phyloP scores from a whole-genome alignment of 148 eudicot genomes.

The Simmondsia chinensis region DNA sequence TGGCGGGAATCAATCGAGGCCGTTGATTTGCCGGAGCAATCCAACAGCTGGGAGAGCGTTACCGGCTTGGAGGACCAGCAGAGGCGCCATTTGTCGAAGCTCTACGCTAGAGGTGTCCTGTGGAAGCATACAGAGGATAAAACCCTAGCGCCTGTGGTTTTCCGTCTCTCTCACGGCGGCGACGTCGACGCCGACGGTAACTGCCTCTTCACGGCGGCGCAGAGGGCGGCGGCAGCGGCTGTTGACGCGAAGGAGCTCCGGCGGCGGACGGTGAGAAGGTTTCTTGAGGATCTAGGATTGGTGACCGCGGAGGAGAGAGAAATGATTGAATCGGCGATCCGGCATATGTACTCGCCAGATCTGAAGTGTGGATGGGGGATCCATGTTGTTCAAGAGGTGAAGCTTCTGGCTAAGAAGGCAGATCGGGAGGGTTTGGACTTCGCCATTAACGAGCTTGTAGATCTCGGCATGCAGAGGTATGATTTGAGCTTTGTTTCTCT shows the following conservation, averaged over 20 bases:
- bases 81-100: slow-evolving; percentile 20
- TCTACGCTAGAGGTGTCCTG: slow-evolving; percentile 58
- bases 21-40: slow-evolving; percentile 13
- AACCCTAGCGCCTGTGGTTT: slow-evolving; percentile 24
- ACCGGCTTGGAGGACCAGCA: slow-evolving; percentile 60
- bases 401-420: slow-evolving; percentile 48
- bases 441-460: slow-evolving; percentile 47
- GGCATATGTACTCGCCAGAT: slow-evolving; percentile 73
- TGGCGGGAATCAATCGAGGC: slow-evolving; percentile 46
- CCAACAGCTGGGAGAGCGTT: slow-evolving; percentile 54
- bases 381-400: slow-evolving; percentile 79
- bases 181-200: slow-evolving; percentile 89
- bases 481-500: too few relatives aligned
- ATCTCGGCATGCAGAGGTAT: slow-evolving; percentile 68
- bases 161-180: slow-evolving; percentile 71
- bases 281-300: slow-evolving; percentile 48
- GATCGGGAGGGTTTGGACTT: slow-evolving; percentile 51
- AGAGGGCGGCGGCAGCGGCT: slow-evolving; percentile 20
- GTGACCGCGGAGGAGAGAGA: slow-evolving; percentile 30
- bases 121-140: slow-evolving; percentile 61
- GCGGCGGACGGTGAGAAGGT: slow-evolving; percentile 53
- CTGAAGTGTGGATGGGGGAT: slow-evolving; percentile 75
- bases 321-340: slow-evolving; percentile 41
- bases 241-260: slow-evolving; percentile 40
- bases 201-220: slow-evolving; percentile 65